A percentile compares a stretch with the other conserved stretches of the same genome.
Conservation (phyloP, 345 rosid genomes). For the Citrus mangshanensis region DNA sequence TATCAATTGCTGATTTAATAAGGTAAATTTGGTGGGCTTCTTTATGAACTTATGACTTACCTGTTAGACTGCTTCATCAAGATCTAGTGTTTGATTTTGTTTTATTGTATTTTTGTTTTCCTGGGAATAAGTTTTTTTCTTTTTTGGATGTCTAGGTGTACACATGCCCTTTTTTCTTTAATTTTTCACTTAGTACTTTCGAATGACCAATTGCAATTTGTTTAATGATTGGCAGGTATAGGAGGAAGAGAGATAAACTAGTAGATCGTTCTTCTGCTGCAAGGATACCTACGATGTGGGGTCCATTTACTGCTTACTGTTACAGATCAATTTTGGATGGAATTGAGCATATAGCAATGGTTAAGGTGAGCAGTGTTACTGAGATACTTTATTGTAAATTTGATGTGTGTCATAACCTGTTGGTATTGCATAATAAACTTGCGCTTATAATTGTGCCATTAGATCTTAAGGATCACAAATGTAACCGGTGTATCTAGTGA, state of each 20-base stretch:
- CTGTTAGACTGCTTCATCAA: background rate
- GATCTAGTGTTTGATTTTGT: too few relatives aligned
- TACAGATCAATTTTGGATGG: conserved; percentile 81
- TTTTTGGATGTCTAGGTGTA: background rate
- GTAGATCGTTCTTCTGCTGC: conserved; percentile 79
- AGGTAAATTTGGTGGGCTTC: conserved; percentile 42
- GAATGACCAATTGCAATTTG: background rate
- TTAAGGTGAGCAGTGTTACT: conserved; percentile 58
- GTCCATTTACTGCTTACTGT: conserved; percentile 78
- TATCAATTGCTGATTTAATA: conserved; percentile 83
- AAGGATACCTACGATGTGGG: conserved; percentile 89
- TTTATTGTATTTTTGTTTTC: background rate
- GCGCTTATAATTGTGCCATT: background rate
- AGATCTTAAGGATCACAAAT: background rate
- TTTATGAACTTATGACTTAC: background rate
- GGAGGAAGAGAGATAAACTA: conserved; percentile 79
- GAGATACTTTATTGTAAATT: background rate
- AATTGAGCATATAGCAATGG: conserved; percentile 97
- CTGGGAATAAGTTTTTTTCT: background rate
- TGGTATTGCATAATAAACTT: background rate
- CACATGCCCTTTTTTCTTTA: background rate
- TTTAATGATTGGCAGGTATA: conserved; percentile 47
- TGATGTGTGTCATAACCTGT: background rate
- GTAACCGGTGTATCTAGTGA: background rate
- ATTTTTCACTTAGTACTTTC: background rate